A percentile compares a stretch with the other conserved stretches of the same genome.
Evolutionary conservation across 768 basidiomycete species (phyloP).

Genomic region (Tulasnella sp.): DNA sequence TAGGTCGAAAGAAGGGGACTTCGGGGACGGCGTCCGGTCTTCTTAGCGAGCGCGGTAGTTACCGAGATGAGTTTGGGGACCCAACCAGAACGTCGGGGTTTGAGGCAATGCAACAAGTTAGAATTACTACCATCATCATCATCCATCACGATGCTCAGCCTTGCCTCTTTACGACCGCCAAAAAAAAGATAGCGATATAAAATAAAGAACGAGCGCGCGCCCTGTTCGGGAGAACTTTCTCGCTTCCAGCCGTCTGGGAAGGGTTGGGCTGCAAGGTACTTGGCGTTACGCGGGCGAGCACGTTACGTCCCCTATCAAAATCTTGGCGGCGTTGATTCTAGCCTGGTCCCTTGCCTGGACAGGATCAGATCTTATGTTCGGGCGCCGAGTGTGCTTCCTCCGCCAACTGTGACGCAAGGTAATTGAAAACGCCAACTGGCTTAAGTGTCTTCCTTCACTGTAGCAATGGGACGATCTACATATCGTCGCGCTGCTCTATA

Average conservation of each 20-base stretch:
- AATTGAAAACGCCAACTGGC: too few species aligned
- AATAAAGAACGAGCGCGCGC: too few species aligned
- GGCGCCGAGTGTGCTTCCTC: too few species aligned
- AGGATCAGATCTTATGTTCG: background rate
- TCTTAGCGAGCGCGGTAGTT: background rate
- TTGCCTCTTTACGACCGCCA: background rate
- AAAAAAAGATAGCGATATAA: background rate
- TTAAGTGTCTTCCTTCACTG: too few species aligned
- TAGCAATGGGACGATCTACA: too few species aligned
- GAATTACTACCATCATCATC: background rate
- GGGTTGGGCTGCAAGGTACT: background rate
- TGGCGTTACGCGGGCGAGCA: background rate
- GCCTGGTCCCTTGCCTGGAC: background rate
- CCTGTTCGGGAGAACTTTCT: too few species aligned
- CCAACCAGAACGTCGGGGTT: background rate
- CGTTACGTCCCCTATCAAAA: background rate
- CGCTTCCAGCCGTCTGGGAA: background rate
- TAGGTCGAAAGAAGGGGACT: too few species aligned
- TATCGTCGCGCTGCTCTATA: too few species aligned
- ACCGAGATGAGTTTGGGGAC: background rate
- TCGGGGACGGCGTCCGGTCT: background rate
- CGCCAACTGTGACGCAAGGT: too few species aligned
- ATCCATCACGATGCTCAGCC: background rate
- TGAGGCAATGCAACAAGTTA: background rate
- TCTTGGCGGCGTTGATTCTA: background rate